phyloP scores from a whole-genome alignment of 2,329 filamentous ascomycete genomes.

The Aspergillus aculeatus region DNA sequence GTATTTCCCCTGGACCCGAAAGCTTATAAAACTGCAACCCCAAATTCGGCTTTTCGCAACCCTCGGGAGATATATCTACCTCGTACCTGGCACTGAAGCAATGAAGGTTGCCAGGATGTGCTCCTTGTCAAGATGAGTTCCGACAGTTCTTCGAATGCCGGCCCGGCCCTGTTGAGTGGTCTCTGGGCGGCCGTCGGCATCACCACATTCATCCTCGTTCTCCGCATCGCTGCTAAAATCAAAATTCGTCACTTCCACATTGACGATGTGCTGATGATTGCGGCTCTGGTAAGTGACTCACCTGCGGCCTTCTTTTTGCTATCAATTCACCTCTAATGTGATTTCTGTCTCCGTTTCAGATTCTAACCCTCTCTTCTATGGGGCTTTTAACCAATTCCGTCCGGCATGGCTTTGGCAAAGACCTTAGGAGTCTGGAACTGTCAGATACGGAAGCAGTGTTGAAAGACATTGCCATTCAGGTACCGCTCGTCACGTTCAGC shows the following conservation, averaged over 20 bases:
- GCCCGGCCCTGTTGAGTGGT: constrained; percentile 24
- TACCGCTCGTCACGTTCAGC: constrained; percentile 30
- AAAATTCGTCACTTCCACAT: constrained; percentile 29
- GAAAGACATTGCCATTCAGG: constrained; percentile 29
- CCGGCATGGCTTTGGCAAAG: constrained; percentile 28
- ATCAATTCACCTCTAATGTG: background rate
- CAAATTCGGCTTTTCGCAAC: background rate
- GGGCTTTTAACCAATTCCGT: constrained; percentile 27
- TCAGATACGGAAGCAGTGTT: constrained; percentile 21
- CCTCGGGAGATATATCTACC: background rate
- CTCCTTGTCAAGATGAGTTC: constrained; percentile 1
- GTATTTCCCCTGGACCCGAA: constrained; percentile 5
- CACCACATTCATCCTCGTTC: constrained; percentile 25
- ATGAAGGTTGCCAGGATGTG: background rate
- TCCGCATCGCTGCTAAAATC: constrained; percentile 30
- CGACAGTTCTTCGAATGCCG: constrained; percentile 11
- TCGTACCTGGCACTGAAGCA: background rate
- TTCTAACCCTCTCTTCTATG: constrained; percentile 24
- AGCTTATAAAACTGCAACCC: background rate
- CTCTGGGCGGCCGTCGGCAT: constrained; percentile 30
- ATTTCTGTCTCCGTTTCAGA: constrained; percentile 10
- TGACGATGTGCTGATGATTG: constrained; percentile 33
- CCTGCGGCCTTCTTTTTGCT: background rate
- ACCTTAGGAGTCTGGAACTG: constrained; percentile 15
- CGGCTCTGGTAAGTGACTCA: constrained; percentile 23